Evolutionary conservation across 768 basidiomycete species (phyloP), one percentile per base, ranked within the genome.

Genomic region (Guyanaporus albipodus): DNA sequence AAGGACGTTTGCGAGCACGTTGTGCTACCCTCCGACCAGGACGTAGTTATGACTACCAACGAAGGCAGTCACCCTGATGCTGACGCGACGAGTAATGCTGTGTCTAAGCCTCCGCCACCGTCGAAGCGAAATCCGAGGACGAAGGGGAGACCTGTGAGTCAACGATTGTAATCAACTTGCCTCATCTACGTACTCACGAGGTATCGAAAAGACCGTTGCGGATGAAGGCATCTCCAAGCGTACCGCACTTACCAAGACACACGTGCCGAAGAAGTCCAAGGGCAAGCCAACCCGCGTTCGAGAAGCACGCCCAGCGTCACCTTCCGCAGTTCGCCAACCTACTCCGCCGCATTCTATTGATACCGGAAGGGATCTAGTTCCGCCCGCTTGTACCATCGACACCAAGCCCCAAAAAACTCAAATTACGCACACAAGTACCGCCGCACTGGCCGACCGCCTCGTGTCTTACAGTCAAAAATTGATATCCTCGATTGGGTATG

Each of bases 401-500:
- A 56, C 58, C 33, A 56, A 56, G 44, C 56, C 58, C 42, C 61
- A 54, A 42, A 48, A 48, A 19, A 46, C 43, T 21, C 42, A 42
- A 41, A 48, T 43, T 49, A 43, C 50, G 32, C 52, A 38, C 24
- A 27, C 27, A 34, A 50, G 55, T 33, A 54, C 61, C 44, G 64
- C 62, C 29, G 72, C 71, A 36, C 66, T 76, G 53, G 74, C 77
- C 45, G 71, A 67, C 50, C 68, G 72, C 55, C 70, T 81, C 53
- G 61, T 82, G 56, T 70, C 70, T 50, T 77, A 75, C 50, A 72
- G 74, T 46, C 70, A 79, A 61, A 69, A 68, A 44, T 46, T 77
- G 49, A 70, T 73, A 52, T 61, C 57, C 58, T 67, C 72, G 48
- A 70, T 71, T 54, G 63, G 70, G 76, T 78, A 64, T 44, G 77